Percentiles rank a stretch among this genome's conserved stretches.
phyloP scores from a whole-genome alignment of 179 eudicot genomes.

The Kewa caespitosa region DNA sequence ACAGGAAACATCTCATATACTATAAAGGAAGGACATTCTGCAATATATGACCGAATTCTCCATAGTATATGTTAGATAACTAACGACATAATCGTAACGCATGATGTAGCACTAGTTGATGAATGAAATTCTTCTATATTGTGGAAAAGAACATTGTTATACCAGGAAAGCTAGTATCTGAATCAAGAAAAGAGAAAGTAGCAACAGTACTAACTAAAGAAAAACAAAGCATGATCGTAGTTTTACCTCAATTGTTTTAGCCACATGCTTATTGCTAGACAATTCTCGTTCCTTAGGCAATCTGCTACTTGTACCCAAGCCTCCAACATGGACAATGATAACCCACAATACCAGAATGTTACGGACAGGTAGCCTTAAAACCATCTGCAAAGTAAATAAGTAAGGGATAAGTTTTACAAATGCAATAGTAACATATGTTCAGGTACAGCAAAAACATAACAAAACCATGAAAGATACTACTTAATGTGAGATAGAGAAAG shows the following conservation, averaged over 20 bases:
- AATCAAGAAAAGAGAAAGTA: too few relatives aligned
- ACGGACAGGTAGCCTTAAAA: background rate
- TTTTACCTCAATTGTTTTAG: conserved; percentile 12
- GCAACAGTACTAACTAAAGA: too few relatives aligned
- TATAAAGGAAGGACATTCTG: background rate
- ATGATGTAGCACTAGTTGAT: background rate
- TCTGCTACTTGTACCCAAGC: background rate
- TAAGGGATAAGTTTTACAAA: too few relatives aligned
- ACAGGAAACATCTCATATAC: background rate
- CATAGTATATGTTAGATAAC: background rate
- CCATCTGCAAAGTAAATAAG: background rate
- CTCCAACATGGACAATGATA: background rate
- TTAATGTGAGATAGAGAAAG: too few relatives aligned
- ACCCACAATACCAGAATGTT: background rate
- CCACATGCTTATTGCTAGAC: background rate
- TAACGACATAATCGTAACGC: background rate
- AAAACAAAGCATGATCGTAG: background rate
- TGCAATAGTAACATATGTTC: too few relatives aligned
- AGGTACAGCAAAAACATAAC: too few relatives aligned
- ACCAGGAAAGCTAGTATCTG: too few relatives aligned
- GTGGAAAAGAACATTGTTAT: too few relatives aligned
- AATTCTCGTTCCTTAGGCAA: background rate
- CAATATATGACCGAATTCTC: background rate
- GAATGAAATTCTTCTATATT: too few relatives aligned
- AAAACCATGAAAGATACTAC: too few relatives aligned